These are phyloP conservation scores for Cornus florida DNA, from an alignment of 148 eudicot genomes.

Conservation along the genomic window DNA sequence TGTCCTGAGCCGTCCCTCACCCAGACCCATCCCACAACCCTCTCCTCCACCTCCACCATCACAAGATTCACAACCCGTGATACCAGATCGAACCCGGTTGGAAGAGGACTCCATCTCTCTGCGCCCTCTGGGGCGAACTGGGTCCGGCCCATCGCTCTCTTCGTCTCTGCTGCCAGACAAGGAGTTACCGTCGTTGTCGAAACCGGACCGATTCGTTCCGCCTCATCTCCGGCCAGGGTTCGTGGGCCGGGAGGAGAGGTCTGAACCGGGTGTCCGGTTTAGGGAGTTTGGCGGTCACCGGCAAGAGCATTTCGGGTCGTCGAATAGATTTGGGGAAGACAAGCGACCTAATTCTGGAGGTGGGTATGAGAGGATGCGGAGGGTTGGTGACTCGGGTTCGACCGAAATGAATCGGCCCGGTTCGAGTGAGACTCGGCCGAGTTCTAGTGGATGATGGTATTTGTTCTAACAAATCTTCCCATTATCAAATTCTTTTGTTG, in stretches of 20 bases:
- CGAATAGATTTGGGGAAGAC: slow-evolving; percentile 29
- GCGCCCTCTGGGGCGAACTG: slow-evolving; percentile 60
- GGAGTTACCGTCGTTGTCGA: slow-evolving; percentile 16
- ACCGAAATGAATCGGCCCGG: slow-evolving; percentile 47
- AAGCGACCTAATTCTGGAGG: slow-evolving; percentile 54
- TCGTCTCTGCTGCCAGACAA: slow-evolving; percentile 19
- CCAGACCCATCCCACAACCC: slow-evolving; percentile 43
- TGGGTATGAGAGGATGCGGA: slow-evolving; percentile 43
- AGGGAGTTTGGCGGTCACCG: slow-evolving; percentile 19
- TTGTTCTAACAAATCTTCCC: neutral
- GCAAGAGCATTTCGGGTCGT: slow-evolving; percentile 30
- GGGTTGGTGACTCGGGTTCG: slow-evolving; percentile 27
- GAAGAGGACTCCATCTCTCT: slow-evolving; percentile 40
- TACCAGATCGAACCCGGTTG: slow-evolving; percentile 18
- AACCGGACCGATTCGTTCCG: slow-evolving; percentile 56
- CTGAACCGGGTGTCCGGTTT: slow-evolving; percentile 15
- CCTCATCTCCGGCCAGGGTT: slow-evolving; percentile 72
- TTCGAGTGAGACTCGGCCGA: slow-evolving; percentile 57
- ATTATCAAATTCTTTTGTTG: neutral
- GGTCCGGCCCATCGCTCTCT: slow-evolving; percentile 21
- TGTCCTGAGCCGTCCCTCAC: slow-evolving; percentile 66
- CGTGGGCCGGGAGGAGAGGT: slow-evolving; percentile 45
- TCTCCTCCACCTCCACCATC: slow-evolving; percentile 19
- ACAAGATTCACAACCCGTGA: neutral
- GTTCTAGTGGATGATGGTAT: slow-evolving; percentile 62